Percentiles rank a stretch among this genome's conserved stretches.
phyloP scores from a whole-genome alignment of 192 early-diverging fungal species.

The Entomortierella chlamydospora region DNA sequence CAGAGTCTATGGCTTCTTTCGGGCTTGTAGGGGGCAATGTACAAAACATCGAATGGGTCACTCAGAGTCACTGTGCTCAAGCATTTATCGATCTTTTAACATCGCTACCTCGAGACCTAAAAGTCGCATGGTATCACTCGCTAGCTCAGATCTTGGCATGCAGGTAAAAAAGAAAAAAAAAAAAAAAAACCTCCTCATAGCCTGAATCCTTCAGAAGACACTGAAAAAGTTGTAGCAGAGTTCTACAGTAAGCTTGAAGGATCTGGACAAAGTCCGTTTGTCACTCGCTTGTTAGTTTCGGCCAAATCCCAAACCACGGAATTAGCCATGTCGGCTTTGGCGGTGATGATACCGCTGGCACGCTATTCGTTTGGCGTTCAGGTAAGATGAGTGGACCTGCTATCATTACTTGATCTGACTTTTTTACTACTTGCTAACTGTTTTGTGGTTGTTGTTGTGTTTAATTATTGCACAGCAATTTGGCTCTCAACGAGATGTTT shows the following conservation, averaged over 20 bases:
- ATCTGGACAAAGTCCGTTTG: constrained; percentile 30
- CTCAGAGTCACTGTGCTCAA: constrained; percentile 12
- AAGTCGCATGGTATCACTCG: constrained; percentile 44
- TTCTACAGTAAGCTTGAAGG: constrained; percentile 27
- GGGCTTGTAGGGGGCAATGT: constrained; percentile 46
- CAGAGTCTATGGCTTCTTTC: constrained; percentile 27
- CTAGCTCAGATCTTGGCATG: constrained; percentile 40
- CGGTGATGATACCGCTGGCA: constrained; percentile 32
- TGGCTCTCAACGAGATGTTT: constrained; percentile 15
- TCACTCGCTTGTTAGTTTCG: constrained; percentile 8
- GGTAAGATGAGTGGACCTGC: constrained; percentile 2
- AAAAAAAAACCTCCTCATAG: too few relatives aligned
- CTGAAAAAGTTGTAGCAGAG: background rate
- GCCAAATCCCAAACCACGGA: constrained; percentile 40
- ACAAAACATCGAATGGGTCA: constrained; percentile 33
- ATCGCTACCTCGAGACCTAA: constrained; percentile 16
- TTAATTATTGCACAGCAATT: constrained; percentile 22
- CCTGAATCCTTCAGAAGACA: constrained; percentile 8
- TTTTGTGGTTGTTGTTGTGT: too few relatives aligned
- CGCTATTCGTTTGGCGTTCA: constrained; percentile 25
- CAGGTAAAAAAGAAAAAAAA: constrained; percentile 8
- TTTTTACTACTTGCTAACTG: background rate
- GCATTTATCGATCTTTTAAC: constrained; percentile 3
- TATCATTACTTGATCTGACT: background rate
- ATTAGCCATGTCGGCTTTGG: constrained; percentile 29